Evolutionary conservation across 164 flowering plant genomes (phyloP).

Genomic region (Cinnamomum micranthum): DNA sequence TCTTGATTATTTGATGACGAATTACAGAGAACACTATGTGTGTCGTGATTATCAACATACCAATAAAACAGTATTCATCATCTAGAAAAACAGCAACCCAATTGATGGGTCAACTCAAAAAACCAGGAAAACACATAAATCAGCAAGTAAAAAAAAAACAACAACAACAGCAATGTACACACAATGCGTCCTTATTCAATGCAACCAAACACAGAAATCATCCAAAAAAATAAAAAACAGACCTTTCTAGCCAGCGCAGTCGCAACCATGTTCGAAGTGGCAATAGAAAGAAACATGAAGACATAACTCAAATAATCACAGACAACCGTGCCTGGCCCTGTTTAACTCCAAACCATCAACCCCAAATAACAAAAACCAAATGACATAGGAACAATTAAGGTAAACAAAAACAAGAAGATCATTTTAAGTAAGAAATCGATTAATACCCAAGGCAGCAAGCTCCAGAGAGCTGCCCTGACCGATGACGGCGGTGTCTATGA

Average conservation of each 20-base stretch:
- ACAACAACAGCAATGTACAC: too few species aligned
- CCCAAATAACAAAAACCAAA: background rate
- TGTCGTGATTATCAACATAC: too few species aligned
- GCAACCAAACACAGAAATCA: too few species aligned
- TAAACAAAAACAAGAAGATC: too few species aligned
- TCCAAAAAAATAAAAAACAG: background rate
- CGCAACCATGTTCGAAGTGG: conserved; percentile 94
- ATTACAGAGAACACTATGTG: too few species aligned
- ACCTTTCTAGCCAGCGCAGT: conserved; percentile 84
- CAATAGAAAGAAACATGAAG: conserved; percentile 94
- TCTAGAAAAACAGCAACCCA: too few species aligned
- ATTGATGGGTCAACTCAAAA: too few species aligned
- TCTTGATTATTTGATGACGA: too few species aligned
- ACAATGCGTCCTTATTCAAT: too few species aligned
- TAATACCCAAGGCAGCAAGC: conserved; percentile 88
- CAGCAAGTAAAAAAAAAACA: too few species aligned
- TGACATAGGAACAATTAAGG: background rate
- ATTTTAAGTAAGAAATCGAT: background rate
- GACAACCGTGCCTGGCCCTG: conserved; percentile 92
- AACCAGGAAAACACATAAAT: too few species aligned
- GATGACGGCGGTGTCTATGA: conserved; percentile 87
- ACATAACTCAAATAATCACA: conserved; percentile 72
- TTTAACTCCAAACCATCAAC: conserved; percentile 9
- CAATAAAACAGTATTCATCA: too few species aligned
- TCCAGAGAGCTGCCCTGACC: conserved; percentile 92